These are phyloP conservation scores for Kluyveromyces sp. DNA, from an alignment of 1,139 yeast species.

Conservation along the genomic window DNA sequence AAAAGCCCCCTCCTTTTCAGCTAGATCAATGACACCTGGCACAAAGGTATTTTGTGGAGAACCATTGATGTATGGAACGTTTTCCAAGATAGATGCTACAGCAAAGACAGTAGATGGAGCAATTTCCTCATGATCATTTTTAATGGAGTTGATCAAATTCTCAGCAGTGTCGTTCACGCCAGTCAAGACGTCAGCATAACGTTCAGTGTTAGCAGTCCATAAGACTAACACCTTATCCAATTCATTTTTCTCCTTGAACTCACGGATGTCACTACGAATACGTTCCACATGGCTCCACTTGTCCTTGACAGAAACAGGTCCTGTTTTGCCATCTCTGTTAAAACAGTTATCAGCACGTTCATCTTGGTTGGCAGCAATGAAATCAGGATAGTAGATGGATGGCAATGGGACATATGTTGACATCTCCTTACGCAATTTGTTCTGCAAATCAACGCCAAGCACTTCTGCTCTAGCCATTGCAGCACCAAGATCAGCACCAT, in stretches of 20 bases:
- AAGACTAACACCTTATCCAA: constrained; percentile 84
- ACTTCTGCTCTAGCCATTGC: constrained; percentile 87
- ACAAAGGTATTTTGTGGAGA: constrained; percentile 97
- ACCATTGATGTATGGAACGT: constrained; percentile 86
- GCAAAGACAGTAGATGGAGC: constrained; percentile 91
- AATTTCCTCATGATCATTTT: constrained; percentile 71
- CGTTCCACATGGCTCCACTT: constrained; percentile 90
- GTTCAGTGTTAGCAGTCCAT: constrained; percentile 98
- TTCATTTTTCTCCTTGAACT: constrained; percentile 63
- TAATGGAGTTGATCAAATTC: constrained; percentile 65
- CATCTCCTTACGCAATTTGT: constrained; percentile 62
- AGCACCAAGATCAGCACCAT: constrained; percentile 56
- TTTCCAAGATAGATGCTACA: constrained; percentile 83
- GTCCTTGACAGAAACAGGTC: constrained; percentile 46
- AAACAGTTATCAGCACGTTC: constrained; percentile 86
- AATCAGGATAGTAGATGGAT: constrained; percentile 90
- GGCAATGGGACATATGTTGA: constrained; percentile 63
- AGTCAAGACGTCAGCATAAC: constrained; percentile 68
- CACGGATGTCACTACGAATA: constrained; percentile 74
- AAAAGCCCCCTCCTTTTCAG: constrained; percentile 66
- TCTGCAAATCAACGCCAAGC: constrained; percentile 77
- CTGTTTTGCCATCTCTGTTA: constrained; percentile 41
- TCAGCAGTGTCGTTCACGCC: constrained; percentile 89
- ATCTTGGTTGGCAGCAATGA: constrained; percentile 90
- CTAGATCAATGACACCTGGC: constrained; percentile 88